phyloP scores from a whole-genome alignment of 305 asterid species.

The Fraxinus angustifolia region DNA sequence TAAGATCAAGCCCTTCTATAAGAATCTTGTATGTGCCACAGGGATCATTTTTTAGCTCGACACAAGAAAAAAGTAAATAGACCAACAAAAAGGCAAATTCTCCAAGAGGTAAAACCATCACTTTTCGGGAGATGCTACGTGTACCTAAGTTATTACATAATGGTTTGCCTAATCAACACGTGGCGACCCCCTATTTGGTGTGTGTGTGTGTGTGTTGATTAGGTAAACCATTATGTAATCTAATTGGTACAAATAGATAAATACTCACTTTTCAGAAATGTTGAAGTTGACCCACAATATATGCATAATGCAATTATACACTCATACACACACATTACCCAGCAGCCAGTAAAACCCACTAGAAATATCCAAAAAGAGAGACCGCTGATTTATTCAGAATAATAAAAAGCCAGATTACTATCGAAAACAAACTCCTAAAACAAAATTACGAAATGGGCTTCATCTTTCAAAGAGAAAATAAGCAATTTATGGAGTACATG shows the following conservation, averaged over 20 bases:
- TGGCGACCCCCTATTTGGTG: too few relatives aligned
- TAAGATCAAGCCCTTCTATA: not conserved
- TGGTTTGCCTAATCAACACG: too few relatives aligned
- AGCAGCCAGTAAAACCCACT: not conserved
- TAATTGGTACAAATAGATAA: too few relatives aligned
- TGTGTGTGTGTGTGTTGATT: too few relatives aligned
- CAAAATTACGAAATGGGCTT: not conserved
- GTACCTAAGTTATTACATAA: too few relatives aligned
- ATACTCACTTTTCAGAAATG: not conserved
- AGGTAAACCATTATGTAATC: too few relatives aligned
- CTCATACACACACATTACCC: not conserved
- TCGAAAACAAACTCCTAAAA: not conserved
- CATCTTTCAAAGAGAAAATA: not conserved
- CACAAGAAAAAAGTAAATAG: not conserved
- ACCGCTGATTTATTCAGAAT: not conserved
- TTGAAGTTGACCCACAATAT: not conserved
- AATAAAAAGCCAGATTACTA: not conserved
- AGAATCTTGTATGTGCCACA: not conserved
- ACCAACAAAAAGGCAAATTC: not conserved
- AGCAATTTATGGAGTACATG: not conserved
- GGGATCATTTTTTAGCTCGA: not conserved
- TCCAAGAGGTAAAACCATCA: not conserved
- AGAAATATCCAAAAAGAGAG: not conserved
- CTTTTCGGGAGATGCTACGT: not conserved
- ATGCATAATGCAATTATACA: not conserved